Conservation (phyloP, 1,139 yeast genomes). For the Wickerhamiella infanticola region DNA sequence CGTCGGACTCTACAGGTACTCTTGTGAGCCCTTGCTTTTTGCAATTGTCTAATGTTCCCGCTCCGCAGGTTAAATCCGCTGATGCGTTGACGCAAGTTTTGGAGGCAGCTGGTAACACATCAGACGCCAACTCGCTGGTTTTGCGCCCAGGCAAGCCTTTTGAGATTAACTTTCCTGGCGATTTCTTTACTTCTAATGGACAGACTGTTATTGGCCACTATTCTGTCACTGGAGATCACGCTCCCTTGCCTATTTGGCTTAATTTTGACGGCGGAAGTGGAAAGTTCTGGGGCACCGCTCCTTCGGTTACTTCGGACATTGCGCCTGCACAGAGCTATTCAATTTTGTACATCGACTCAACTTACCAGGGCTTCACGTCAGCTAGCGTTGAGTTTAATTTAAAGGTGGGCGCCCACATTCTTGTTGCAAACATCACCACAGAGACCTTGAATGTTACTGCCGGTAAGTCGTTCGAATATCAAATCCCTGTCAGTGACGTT, state of each 20-base stretch:
- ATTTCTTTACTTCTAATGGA: constrained; percentile 39
- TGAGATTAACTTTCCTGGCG: constrained; percentile 41
- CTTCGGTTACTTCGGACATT: constrained; percentile 63
- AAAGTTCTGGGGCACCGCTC: constrained; percentile 79
- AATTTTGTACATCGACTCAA: constrained; percentile 68
- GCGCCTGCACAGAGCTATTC: constrained; percentile 74
- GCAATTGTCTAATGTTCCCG: constrained; percentile 33
- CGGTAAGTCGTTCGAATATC: constrained; percentile 36
- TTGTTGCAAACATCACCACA: constrained; percentile 42
- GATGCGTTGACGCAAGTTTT: constrained; percentile 13
- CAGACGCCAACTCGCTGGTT: constrained; percentile 62
- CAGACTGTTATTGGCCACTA: constrained; percentile 49
- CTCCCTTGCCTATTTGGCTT: constrained; percentile 88
- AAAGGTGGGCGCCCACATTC: constrained; percentile 74
- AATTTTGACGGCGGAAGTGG: constrained; percentile 42
- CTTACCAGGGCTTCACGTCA: constrained; percentile 60
- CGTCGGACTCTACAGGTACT: constrained; percentile 41
- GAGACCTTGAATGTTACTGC: constrained; percentile 46
- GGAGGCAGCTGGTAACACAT: constrained; percentile 19
- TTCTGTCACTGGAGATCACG: constrained; percentile 65
- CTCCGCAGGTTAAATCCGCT: constrained; percentile 16
- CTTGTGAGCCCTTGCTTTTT: constrained; percentile 36
- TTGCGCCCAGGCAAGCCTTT: constrained; percentile 55
- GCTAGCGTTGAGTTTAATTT: constrained; percentile 54
- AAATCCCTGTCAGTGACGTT: constrained; percentile 46